These are phyloP conservation scores for Hypoxylon fuscum DNA, from an alignment of 495 filamentous ascomycete genomes.

Conservation along the genomic window DNA sequence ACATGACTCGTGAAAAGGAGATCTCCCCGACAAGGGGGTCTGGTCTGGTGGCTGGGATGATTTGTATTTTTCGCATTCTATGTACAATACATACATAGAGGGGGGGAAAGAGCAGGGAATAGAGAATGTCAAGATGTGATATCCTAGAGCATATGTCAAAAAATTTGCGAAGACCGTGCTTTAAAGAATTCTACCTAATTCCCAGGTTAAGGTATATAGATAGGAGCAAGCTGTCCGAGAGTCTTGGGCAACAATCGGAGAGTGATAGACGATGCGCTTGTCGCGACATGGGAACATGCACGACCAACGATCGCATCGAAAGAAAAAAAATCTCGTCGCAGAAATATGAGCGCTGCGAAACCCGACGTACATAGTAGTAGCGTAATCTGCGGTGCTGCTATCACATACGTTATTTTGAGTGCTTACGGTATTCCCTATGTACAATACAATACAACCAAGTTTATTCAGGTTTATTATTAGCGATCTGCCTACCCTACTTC, in stretches of 20 bases:
- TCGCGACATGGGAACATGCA: conserved; percentile 7
- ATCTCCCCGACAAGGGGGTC: conserved; percentile 27
- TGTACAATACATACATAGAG: too few species aligned
- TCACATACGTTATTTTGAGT: conserved; percentile 39
- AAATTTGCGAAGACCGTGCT: too few species aligned
- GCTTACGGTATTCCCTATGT: conserved; percentile 24
- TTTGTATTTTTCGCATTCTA: conserved; percentile 5
- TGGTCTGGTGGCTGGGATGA: neutral
- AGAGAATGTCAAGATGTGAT: too few species aligned
- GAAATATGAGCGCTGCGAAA: conserved; percentile 20
- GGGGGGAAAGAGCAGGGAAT: too few species aligned
- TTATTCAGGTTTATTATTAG: conserved; percentile 7
- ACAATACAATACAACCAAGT: neutral
- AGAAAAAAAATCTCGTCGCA: conserved; percentile 28
- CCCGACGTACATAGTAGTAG: conserved; percentile 22
- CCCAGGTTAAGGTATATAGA: neutral
- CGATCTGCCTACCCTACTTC: neutral
- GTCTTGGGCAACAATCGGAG: neutral
- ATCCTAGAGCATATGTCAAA: too few species aligned
- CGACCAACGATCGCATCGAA: conserved; percentile 22
- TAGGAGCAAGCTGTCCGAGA: conserved; percentile 4
- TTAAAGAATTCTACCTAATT: too few species aligned
- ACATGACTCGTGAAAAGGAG: conserved; percentile 29
- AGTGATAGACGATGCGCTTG: neutral
- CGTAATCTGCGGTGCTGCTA: conserved; percentile 33